Conservation (phyloP, 1,139 yeast genomes). For the Kodamaea derodonti region DNA sequence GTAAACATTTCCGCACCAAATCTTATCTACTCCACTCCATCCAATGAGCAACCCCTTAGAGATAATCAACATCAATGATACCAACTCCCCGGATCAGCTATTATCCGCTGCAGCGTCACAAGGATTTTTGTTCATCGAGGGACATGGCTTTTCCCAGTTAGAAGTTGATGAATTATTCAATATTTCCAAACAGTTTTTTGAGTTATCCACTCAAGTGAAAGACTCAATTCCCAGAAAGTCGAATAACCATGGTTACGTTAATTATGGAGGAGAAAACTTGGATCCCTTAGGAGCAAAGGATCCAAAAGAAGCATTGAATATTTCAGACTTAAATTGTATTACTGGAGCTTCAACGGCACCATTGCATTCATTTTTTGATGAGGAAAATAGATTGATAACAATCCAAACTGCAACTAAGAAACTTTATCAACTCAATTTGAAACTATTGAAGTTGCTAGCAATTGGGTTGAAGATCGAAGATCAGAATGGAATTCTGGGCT, state of each 20-base stretch:
- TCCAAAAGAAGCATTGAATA: slow-evolving; percentile 59
- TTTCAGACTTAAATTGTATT: slow-evolving; percentile 36
- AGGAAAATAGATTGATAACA: slow-evolving; percentile 26
- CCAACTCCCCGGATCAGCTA: slow-evolving; percentile 46
- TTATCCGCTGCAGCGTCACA: slow-evolving; percentile 65
- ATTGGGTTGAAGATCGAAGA: slow-evolving; percentile 57
- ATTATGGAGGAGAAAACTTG: slow-evolving; percentile 55
- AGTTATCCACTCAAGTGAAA: slow-evolving; percentile 49
- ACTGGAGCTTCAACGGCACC: slow-evolving; percentile 32
- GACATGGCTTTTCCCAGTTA: slow-evolving; percentile 57
- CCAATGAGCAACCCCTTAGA: slow-evolving; percentile 40
- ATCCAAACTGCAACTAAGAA: slow-evolving; percentile 32
- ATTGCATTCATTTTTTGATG: slow-evolving; percentile 43
- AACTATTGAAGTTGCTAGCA: slow-evolving; percentile 50
- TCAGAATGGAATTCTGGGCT: slow-evolving; percentile 23
- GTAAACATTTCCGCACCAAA: too few species aligned
- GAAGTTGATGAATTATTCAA: slow-evolving; percentile 56
- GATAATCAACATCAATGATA: slow-evolving; percentile 55
- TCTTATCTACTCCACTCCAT: too few species aligned
- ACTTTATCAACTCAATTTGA: slow-evolving; percentile 41
- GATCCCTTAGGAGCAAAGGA: slow-evolving; percentile 54
- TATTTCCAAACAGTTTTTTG: slow-evolving; percentile 55
- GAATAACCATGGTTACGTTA: slow-evolving; percentile 62
- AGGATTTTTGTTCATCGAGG: slow-evolving; percentile 72
- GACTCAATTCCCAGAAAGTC: slow-evolving; percentile 41